Percentiles rank a stretch among this genome's conserved stretches.
phyloP scores from a whole-genome alignment of 2,329 filamentous ascomycete genomes.

The Onygenales sp. region DNA sequence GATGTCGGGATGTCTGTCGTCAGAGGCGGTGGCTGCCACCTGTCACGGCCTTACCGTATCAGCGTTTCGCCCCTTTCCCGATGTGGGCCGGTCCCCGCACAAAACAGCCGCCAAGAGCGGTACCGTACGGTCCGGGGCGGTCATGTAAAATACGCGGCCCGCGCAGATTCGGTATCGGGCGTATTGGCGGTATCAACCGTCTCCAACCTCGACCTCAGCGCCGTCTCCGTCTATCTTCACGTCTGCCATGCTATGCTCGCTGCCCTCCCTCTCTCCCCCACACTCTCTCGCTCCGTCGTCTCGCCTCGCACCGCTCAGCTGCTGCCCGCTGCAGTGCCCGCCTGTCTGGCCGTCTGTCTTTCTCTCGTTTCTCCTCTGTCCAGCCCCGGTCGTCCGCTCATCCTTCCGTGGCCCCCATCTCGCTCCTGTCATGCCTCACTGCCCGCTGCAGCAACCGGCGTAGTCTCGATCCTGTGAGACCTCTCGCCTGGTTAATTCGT shows the following conservation, averaged over 20 bases:
- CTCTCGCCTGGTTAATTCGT: conserved; percentile 6
- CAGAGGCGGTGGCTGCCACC: too few relatives aligned
- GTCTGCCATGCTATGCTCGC: not conserved
- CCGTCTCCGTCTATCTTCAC: not conserved
- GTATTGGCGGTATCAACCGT: not conserved
- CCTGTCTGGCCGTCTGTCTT: not conserved
- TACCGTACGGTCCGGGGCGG: not conserved
- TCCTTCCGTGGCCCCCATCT: not conserved
- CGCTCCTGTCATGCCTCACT: conserved; percentile 7
- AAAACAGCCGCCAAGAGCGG: not conserved
- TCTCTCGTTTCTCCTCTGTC: not conserved
- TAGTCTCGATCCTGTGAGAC: conserved; percentile 9
- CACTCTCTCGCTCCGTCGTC: not conserved
- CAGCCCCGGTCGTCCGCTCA: not conserved
- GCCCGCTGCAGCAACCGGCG: conserved; percentile 6
- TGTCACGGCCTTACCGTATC: too few relatives aligned
- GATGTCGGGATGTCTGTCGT: too few relatives aligned
- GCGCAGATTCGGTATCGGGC: not conserved
- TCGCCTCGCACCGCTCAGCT: not conserved
- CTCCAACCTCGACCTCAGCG: not conserved
- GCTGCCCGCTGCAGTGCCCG: not conserved
- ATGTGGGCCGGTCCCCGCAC: too few relatives aligned
- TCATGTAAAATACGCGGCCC: not conserved
- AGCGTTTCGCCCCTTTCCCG: too few relatives aligned
- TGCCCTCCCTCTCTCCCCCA: not conserved